Evolutionary conservation across 768 basidiomycete genomes (phyloP), one percentile per base, ranked within the genome.

Genomic region (Peribolospora baueri): DNA sequence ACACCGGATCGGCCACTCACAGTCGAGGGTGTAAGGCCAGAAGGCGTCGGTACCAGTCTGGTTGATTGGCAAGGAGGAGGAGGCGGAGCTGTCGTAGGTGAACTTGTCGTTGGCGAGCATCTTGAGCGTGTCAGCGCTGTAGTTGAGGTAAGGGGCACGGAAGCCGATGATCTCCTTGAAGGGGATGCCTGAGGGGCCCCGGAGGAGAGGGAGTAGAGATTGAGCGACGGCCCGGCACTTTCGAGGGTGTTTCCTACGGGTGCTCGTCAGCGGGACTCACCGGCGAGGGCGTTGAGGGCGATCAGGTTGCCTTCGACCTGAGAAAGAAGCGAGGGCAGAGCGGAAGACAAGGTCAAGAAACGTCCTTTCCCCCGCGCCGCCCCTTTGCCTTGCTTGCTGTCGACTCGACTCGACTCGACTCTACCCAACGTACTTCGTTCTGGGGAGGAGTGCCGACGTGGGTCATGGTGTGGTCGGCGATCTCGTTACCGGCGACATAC

Each of bases 21-120:
- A 63, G 65, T 85, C 83, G 52, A 85, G 73, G 0, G 80, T 81
- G 65, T 84, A 84, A 0, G 83, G 83, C 83, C 83, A 85, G 66
- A 65, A 84, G 3, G 82, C 81, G 61, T 85, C 82, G 0, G 82
- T 80, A 51, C 69, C 65, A 11, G 72, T 69, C 52, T 78, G 76
- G 10, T 76, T 78, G 46, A 82, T 81, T 6, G 80, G 79, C 9
- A 76, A 70, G 1, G 80, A 74, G 0, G 80, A 70, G 2, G 75
- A 68, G 0, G 78, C 64, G 25, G 73, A 75, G 5, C 79, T 79
- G 62, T 85, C 83, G 66, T 84, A 85, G 1, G 75, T 73, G 69
- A 84, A 84, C 57, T 72, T 69, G 9, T 77, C 70, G 3, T 68
- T 63, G 40, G 70, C 66, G 37, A 85, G 73, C 42, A 71, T 62